Percentiles rank a stretch among this genome's conserved stretches.
These are phyloP conservation scores for Pezicula carpinea DNA, from an alignment of 2,329 filamentous ascomycete genomes.

Conservation along the genomic window DNA sequence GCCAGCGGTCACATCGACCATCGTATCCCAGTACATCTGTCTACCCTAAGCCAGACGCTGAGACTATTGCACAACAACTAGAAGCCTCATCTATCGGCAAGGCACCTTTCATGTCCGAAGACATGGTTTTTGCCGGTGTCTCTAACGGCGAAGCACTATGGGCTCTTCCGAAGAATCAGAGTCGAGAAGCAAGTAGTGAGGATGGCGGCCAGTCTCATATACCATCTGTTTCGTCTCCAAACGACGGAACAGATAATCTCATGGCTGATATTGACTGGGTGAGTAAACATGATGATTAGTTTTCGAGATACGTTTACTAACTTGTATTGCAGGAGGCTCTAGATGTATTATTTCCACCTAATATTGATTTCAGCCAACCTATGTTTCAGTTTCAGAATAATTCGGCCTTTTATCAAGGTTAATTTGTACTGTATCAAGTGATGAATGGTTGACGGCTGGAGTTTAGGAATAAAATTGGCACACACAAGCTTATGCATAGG, in stretches of 20 bases:
- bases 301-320: constrained; percentile 2
- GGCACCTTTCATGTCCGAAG: constrained; percentile 5
- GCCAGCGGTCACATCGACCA: constrained; percentile 13
- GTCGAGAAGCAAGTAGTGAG: constrained; percentile 40
- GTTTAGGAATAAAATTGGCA: too few relatives aligned
- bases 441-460: too few relatives aligned
- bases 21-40: constrained; percentile 5
- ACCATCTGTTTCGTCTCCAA: constrained; percentile 5
- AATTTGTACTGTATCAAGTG: too few relatives aligned
- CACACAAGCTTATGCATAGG: too few relatives aligned
- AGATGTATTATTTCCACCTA: constrained; percentile 27
- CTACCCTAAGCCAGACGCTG: neutral
- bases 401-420: neutral
- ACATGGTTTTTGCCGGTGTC: constrained; percentile 39
- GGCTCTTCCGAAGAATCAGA: constrained; percentile 34
- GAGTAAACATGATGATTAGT: constrained; percentile 29
- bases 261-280: constrained; percentile 64
- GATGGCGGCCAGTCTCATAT: constrained; percentile 8
- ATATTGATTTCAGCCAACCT: constrained; percentile 2
- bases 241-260: constrained; percentile 26
- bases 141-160: constrained; percentile 44
- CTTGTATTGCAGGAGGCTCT: constrained; percentile 21
- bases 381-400: neutral
- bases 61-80: neutral
- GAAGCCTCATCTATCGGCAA: constrained; percentile 3